Percentiles rank a stretch among this genome's conserved stretches.
phyloP scores from a whole-genome alignment of 2,329 filamentous ascomycete genomes.

The Rhinocladiella mackenziei region DNA sequence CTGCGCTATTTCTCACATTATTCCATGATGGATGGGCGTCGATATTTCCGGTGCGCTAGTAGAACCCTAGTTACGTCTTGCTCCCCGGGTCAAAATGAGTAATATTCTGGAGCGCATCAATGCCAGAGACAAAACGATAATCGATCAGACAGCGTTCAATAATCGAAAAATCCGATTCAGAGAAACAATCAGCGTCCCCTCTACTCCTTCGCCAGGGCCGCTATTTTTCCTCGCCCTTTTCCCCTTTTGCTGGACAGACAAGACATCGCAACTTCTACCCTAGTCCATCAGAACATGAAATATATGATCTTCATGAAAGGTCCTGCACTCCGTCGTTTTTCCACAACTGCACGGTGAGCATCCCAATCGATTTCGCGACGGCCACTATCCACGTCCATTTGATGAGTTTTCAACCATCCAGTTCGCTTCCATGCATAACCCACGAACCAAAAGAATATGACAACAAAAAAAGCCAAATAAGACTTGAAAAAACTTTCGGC shows the following conservation, averaged over 20 bases:
- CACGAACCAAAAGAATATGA: slow-evolving; percentile 29
- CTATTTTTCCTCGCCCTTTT: too few species aligned
- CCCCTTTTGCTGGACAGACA: too few species aligned
- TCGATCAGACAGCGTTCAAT: slow-evolving; percentile 10
- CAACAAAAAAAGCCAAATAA: slow-evolving; percentile 28
- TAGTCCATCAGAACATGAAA: too few species aligned
- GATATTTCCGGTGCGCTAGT: slow-evolving; percentile 20
- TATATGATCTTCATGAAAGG: too few species aligned
- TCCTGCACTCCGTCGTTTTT: too few species aligned
- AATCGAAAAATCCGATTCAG: slow-evolving; percentile 19
- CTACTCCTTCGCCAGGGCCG: too few species aligned
- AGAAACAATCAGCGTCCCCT: slow-evolving; percentile 6
- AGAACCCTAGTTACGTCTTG: slow-evolving; percentile 24
- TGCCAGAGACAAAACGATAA: background rate
- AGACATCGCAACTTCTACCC: too few species aligned
- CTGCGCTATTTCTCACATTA: slow-evolving; percentile 23
- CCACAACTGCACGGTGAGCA: too few species aligned
- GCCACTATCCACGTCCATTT: too few species aligned
- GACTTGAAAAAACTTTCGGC: slow-evolving; percentile 28
- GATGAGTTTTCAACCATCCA: too few species aligned
- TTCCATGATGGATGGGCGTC: slow-evolving; percentile 20
- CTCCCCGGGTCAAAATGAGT: slow-evolving; percentile 15
- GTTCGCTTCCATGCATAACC: too few species aligned
- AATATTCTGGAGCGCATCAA: slow-evolving; percentile 24
- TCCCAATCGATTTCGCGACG: too few species aligned